phyloP scores from a whole-genome alignment of 495 filamentous ascomycete species.

The Podospora fimiseda region DNA sequence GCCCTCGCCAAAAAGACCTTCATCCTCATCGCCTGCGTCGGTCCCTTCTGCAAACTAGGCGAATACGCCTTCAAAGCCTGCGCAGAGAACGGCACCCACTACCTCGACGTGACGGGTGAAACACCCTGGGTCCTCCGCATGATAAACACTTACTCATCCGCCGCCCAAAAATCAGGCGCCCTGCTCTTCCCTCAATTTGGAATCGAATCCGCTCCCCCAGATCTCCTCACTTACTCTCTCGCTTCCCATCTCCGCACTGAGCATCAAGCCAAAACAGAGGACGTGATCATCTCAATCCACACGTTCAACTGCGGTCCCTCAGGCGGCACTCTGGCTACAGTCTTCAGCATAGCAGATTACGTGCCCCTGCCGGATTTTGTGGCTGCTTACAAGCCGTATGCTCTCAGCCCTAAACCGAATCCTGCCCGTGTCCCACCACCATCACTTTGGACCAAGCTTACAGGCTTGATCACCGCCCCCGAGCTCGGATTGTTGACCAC shows the following conservation, averaged over 20 bases:
- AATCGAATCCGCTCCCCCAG: conserved; percentile 78
- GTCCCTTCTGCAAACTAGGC: conserved; percentile 75
- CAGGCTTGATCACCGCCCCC: conserved; percentile 56
- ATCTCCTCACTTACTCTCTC: conserved; percentile 68
- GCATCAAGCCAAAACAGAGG: conserved; percentile 45
- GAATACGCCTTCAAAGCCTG: conserved; percentile 82
- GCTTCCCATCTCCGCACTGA: conserved; percentile 57
- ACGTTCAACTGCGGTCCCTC: conserved; percentile 60
- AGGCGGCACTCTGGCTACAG: conserved; percentile 66
- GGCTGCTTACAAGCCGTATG: conserved; percentile 54
- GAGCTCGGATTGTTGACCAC: conserved; percentile 64
- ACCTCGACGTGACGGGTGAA: conserved; percentile 87
- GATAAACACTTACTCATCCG: conserved; percentile 71
- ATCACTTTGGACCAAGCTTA: conserved; percentile 40
- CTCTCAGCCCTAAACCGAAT: conserved; percentile 57
- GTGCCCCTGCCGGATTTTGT: conserved; percentile 53
- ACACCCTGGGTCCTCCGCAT: conserved; percentile 72
- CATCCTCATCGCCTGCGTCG: conserved; percentile 76
- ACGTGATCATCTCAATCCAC: conserved; percentile 57
- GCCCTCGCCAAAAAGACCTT: conserved; percentile 66
- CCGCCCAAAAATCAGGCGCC: conserved; percentile 66
- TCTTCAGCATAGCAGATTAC: conserved; percentile 56
- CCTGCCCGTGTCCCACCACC: conserved; percentile 38
- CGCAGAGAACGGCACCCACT: conserved; percentile 80
- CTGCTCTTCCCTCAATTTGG: conserved; percentile 85